Conservation (phyloP, 2,329 filamentous ascomycete species). For the Trichoderma guizhouense region DNA sequence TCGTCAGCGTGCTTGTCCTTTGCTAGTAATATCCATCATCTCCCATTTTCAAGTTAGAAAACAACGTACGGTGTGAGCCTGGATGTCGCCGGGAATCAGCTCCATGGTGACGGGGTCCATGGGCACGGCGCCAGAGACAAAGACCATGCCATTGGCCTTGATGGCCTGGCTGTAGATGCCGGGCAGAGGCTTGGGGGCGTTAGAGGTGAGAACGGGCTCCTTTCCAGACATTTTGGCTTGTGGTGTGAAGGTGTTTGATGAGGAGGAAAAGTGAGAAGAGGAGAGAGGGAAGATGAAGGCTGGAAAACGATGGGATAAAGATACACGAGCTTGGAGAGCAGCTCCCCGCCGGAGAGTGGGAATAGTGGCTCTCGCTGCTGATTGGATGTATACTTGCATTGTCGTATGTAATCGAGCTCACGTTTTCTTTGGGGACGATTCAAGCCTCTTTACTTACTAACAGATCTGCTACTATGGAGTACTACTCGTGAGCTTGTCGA, state of each 20-base stretch:
- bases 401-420: not conserved
- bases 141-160: constrained; percentile 64
- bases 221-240: constrained; percentile 32
- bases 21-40: not conserved
- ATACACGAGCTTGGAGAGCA: not conserved
- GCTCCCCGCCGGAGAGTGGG: not conserved
- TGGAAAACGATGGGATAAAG: constrained; percentile 1
- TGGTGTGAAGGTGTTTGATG: not conserved
- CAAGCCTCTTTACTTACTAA: not conserved
- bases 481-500: not conserved
- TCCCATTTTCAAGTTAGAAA: too few relatives aligned
- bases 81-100: constrained; percentile 61
- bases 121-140: constrained; percentile 69
- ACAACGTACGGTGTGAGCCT: constrained; percentile 54
- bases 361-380: not conserved
- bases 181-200: constrained; percentile 40
- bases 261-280: not conserved
- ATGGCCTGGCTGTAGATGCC: constrained; percentile 54
- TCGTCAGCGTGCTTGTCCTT: not conserved
- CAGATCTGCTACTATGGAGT: not conserved
- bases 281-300: not conserved
- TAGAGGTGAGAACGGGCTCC: constrained; percentile 37
- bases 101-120: constrained; percentile 56
- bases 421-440: not conserved
- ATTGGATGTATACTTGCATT: not conserved